These are phyloP conservation scores for Cladosporium sp. DNA, from an alignment of 2,329 filamentous ascomycete species.

Conservation along the genomic window DNA sequence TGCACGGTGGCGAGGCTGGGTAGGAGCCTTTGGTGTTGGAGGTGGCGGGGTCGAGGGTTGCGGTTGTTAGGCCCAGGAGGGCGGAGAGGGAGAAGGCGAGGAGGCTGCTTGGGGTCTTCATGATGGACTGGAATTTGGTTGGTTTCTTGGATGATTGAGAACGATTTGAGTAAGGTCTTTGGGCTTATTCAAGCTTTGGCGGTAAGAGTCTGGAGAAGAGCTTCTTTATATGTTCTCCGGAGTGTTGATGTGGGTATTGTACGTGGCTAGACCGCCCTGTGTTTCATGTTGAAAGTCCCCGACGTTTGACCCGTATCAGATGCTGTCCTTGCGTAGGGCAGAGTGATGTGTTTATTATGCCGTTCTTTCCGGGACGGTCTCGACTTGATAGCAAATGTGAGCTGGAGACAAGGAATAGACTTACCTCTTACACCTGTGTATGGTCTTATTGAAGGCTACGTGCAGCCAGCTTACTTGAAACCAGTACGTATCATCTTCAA, in stretches of 20 bases:
- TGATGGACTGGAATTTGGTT: neutral
- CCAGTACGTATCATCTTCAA: no score
- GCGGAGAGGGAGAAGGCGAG: conserved; percentile 11
- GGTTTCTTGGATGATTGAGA: neutral
- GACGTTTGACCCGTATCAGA: neutral
- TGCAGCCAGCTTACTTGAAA: no score
- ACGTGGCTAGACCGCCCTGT: neutral
- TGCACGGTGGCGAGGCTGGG: conserved; percentile 27
- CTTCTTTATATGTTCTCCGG: neutral
- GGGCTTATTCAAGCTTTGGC: neutral
- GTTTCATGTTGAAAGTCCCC: conserved; percentile 7
- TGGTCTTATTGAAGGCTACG: no score
- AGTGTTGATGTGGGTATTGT: neutral
- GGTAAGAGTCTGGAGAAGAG: neutral
- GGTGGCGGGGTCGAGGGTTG: conserved; percentile 34
- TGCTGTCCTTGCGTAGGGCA: neutral
- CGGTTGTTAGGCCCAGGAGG: conserved; percentile 23
- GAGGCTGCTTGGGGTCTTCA: conserved; percentile 13
- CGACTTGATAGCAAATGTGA: no score
- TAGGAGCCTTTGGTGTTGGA: conserved; percentile 36
- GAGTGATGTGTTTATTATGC: neutral
- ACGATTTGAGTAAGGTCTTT: no score
- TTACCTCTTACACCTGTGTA: no score
- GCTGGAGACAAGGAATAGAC: no score
- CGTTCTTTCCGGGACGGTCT: no score